Conservation (phyloP, 371 early-diverging fungal species). For the Syncephalastrum monosporum region DNA sequence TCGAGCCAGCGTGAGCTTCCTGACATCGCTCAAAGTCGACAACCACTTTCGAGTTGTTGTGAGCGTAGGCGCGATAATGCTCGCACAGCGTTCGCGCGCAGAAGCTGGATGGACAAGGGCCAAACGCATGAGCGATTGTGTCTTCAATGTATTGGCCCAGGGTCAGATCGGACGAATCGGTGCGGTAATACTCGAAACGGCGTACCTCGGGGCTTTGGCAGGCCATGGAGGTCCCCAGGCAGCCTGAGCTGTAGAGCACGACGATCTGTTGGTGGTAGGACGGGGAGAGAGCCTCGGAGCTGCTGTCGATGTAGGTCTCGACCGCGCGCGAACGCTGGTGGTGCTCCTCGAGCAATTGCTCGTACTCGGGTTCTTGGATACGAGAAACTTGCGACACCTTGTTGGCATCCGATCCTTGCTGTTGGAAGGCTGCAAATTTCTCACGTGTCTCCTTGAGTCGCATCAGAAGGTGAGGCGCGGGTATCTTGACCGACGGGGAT, state of each 20-base stretch:
- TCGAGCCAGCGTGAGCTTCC: constrained; percentile 49
- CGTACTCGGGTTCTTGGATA: constrained; percentile 38
- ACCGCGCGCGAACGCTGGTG: constrained; percentile 48
- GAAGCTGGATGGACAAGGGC: constrained; percentile 62
- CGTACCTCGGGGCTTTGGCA: constrained; percentile 77
- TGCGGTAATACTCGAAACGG: constrained; percentile 76
- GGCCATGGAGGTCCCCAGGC: constrained; percentile 54
- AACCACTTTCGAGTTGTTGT: constrained; percentile 73
- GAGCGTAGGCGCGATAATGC: constrained; percentile 85
- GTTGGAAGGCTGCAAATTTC: constrained; percentile 19
- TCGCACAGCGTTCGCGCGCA: constrained; percentile 73
- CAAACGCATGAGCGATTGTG: constrained; percentile 67
- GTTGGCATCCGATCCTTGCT: constrained; percentile 10
- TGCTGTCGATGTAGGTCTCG: constrained; percentile 53
- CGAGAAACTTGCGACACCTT: not conserved
- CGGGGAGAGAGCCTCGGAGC: constrained; percentile 57
- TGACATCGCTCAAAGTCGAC: constrained; percentile 59
- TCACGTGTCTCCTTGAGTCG: constrained; percentile 55
- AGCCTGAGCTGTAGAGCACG: constrained; percentile 63
- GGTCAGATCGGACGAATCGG: constrained; percentile 71
- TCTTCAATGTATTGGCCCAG: constrained; percentile 87
- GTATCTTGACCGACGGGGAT: constrained; percentile 78
- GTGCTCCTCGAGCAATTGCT: constrained; percentile 54
- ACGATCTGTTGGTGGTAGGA: constrained; percentile 68
- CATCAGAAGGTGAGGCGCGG: constrained; percentile 79